Conservation (phyloP, 352 stramenopile species). For the Pythium dissimile region DNA sequence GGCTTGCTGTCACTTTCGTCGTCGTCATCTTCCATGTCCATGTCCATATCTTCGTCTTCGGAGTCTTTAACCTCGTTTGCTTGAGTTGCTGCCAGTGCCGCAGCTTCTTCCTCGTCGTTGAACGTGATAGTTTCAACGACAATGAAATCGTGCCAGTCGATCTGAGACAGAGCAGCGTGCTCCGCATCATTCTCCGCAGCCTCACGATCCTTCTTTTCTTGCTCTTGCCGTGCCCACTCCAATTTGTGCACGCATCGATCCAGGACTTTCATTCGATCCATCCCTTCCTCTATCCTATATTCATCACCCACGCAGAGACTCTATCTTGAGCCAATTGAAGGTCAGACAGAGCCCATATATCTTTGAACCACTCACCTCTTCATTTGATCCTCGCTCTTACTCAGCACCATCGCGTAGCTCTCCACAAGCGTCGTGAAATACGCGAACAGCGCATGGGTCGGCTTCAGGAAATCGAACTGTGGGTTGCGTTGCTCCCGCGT, state of each 20-base stretch:
- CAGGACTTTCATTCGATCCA: slow-evolving; percentile 83
- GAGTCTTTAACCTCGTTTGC: slow-evolving; percentile 38
- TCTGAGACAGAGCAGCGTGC: slow-evolving; percentile 60
- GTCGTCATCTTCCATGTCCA: slow-evolving; percentile 83
- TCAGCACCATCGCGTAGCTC: slow-evolving; percentile 91
- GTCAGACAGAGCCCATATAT: not conserved
- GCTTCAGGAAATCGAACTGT: slow-evolving; percentile 98
- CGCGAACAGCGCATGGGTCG: slow-evolving; percentile 94
- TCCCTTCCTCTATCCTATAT: slow-evolving; percentile 41
- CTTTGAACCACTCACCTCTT: slow-evolving; percentile 37
- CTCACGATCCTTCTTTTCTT: slow-evolving; percentile 69
- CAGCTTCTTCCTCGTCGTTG: slow-evolving; percentile 80
- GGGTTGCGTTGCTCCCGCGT: slow-evolving; percentile 96
- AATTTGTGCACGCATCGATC: slow-evolving; percentile 84
- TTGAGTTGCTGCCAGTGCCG: slow-evolving; percentile 23
- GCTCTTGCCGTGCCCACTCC: slow-evolving; percentile 74
- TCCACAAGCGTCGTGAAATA: slow-evolving; percentile 99
- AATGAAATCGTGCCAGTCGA: slow-evolving; percentile 99
- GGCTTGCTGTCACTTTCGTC: slow-evolving; percentile 46
- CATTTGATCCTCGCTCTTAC: slow-evolving; percentile 67
- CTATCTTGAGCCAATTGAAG: not conserved
- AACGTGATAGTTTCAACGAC: slow-evolving; percentile 99
- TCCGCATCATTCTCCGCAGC: slow-evolving; percentile 74
- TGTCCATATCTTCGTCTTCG: slow-evolving; percentile 89
- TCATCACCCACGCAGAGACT: no score